These are phyloP conservation scores for Phytophthora macrochlamydospora DNA, from an alignment of 352 stramenopile species.

Conservation along the genomic window DNA sequence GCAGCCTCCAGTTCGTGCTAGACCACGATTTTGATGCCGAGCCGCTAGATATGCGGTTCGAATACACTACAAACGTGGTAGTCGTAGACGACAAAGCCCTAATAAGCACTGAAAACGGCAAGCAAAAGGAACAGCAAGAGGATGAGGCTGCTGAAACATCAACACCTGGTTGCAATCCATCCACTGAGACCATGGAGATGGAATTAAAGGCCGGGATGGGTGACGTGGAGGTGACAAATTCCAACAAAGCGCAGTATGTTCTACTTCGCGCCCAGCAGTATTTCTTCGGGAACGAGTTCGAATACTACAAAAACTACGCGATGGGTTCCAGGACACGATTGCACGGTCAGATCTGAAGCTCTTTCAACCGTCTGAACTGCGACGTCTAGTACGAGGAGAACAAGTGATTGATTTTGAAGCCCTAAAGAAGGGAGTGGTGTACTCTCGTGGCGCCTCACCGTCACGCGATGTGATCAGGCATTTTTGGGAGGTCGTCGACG, in stretches of 20 bases:
- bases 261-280: conserved; percentile 59
- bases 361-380: conserved; percentile 63
- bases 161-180: too few species aligned
- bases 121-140: conserved; percentile 21
- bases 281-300: conserved; percentile 65
- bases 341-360: conserved; percentile 54
- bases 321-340: conserved; percentile 70
- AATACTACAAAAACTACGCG: conserved; percentile 62
- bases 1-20: conserved; percentile 66
- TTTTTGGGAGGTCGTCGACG: conserved; percentile 74
- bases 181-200: conserved; percentile 55
- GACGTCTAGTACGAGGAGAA: conserved; percentile 51
- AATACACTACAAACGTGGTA: conserved; percentile 57
- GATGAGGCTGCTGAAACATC: background rate
- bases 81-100: conserved; percentile 35
- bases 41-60: conserved; percentile 70
- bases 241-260: conserved; percentile 74
- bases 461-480: conserved; percentile 45
- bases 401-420: conserved; percentile 53
- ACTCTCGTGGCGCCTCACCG: conserved; percentile 53
- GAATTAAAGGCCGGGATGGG: conserved; percentile 48
- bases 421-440: conserved; percentile 64
- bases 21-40: conserved; percentile 68
- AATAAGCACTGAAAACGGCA: background rate
- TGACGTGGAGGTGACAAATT: conserved; percentile 56